A percentile compares a stretch with the other conserved stretches of the same genome.
phyloP scores from a whole-genome alignment of 192 early-diverging fungal species.

The Geranomyces michiganensis region DNA sequence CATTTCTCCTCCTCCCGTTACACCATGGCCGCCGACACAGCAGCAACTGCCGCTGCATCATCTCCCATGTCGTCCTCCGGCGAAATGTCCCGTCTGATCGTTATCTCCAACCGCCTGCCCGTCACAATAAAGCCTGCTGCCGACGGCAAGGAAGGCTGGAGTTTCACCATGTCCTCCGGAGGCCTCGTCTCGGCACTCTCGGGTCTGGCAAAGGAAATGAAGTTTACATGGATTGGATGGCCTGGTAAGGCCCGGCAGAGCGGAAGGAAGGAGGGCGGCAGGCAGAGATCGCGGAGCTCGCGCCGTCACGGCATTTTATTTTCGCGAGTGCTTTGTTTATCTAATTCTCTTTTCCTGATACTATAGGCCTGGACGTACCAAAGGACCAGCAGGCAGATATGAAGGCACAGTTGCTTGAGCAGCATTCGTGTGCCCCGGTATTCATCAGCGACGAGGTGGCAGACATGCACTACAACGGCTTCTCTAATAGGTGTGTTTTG shows the following conservation, averaged over 20 bases:
- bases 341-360: background rate
- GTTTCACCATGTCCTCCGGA: slow-evolving; percentile 87
- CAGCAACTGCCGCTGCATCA: background rate
- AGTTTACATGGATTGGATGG: slow-evolving; percentile 99
- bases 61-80: slow-evolving; percentile 3
- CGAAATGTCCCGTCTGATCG: slow-evolving; percentile 52
- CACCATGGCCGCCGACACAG: background rate
- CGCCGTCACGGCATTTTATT: too few relatives aligned
- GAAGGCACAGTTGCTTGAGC: slow-evolving; percentile 68
- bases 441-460: slow-evolving; percentile 93
- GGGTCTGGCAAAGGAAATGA: slow-evolving; percentile 92
- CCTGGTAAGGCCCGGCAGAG: slow-evolving; percentile 66
- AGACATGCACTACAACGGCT: slow-evolving; percentile 97
- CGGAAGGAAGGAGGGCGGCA: too few relatives aligned
- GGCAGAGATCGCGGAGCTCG: too few relatives aligned
- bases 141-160: slow-evolving; percentile 57
- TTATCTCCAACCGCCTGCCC: slow-evolving; percentile 96
- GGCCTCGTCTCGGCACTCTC: slow-evolving; percentile 94
- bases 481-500: slow-evolving; percentile 81
- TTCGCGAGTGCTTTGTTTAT: too few relatives aligned
- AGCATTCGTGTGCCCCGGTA: slow-evolving; percentile 89
- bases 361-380: slow-evolving; percentile 78
- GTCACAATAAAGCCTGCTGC: slow-evolving; percentile 72
- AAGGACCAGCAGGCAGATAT: slow-evolving; percentile 73
- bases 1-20: background rate